phyloP scores from a whole-genome alignment of 2,329 filamentous ascomycete species.

The Trichophyton verrucosum region DNA sequence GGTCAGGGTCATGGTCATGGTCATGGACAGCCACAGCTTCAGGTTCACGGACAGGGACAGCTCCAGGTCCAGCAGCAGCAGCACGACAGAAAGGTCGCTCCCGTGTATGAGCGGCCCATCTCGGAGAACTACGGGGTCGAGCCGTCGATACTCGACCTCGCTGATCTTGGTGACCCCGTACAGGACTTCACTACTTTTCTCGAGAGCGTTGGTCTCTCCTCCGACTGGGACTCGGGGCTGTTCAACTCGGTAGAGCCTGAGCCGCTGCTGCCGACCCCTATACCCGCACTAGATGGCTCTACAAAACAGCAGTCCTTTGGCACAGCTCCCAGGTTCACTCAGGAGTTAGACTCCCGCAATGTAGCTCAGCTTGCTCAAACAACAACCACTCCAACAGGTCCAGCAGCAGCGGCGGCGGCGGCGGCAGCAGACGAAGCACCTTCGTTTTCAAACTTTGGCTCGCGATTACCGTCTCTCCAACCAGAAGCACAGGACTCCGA shows the following conservation, averaged over 20 bases:
- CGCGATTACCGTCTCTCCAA: constrained; percentile 36
- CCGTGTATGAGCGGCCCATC: constrained; percentile 26
- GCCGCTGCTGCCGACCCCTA: constrained; percentile 25
- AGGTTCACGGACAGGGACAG: not conserved
- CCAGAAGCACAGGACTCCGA: constrained; percentile 36
- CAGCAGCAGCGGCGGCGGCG: not conserved
- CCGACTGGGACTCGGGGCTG: constrained; percentile 38
- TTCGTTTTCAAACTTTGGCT: constrained; percentile 39
- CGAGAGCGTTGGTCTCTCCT: constrained; percentile 38
- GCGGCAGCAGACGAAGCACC: constrained; percentile 28
- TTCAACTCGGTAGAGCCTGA: constrained; percentile 22
- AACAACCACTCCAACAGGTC: too few species aligned
- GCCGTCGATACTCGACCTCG: constrained; percentile 34
- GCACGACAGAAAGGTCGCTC: constrained; percentile 24
- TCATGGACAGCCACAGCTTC: constrained; percentile 17
- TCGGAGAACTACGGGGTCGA: constrained; percentile 34
- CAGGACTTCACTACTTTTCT: constrained; percentile 39
- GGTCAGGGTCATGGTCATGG: constrained; percentile 20
- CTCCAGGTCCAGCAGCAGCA: not conserved
- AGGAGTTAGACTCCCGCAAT: constrained; percentile 30
- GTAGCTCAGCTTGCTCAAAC: not conserved
- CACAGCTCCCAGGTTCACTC: constrained; percentile 24
- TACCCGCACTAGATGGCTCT: constrained; percentile 16
- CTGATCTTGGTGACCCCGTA: constrained; percentile 37
- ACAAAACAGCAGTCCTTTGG: not conserved